Conservation (phyloP, 2,329 filamentous ascomycete genomes). For the Sarocladium strictum region DNA sequence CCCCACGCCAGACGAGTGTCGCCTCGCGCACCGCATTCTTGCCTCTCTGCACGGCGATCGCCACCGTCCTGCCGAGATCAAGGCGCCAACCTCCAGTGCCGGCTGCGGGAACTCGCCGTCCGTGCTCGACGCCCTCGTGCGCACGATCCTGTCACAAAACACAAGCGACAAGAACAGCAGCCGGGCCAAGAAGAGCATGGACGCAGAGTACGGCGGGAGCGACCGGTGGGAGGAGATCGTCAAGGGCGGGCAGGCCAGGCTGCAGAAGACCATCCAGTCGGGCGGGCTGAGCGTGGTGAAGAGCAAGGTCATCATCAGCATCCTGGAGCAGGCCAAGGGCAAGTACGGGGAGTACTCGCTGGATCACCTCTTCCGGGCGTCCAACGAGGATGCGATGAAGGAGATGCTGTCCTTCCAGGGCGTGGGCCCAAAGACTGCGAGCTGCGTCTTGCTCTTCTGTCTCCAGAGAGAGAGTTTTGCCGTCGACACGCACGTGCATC, state of each 20-base stretch:
- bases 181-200: constrained; percentile 49
- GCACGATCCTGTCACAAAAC: constrained; percentile 48
- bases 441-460: constrained; percentile 47
- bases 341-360: constrained; percentile 38
- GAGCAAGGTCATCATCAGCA: constrained; percentile 63
- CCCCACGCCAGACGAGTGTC: constrained; percentile 63
- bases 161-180: constrained; percentile 51
- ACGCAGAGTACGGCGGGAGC: constrained; percentile 34
- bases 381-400: constrained; percentile 41
- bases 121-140: constrained; percentile 46
- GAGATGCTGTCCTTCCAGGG: constrained; percentile 45
- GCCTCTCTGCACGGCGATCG: constrained; percentile 59
- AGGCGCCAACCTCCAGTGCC: constrained; percentile 55
- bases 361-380: constrained; percentile 38
- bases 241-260: constrained; percentile 29
- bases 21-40: constrained; percentile 61
- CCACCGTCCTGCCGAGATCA: constrained; percentile 50
- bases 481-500: constrained; percentile 48
- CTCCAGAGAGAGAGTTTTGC: constrained; percentile 41
- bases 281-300: constrained; percentile 70
- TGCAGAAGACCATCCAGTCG: constrained; percentile 57
- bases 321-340: constrained; percentile 52
- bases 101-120: constrained; percentile 50
- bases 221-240: constrained; percentile 37
- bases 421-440: constrained; percentile 49